These are phyloP conservation scores for Toxicodendron radicans DNA, from an alignment of 345 rosid species.

Conservation along the genomic window DNA sequence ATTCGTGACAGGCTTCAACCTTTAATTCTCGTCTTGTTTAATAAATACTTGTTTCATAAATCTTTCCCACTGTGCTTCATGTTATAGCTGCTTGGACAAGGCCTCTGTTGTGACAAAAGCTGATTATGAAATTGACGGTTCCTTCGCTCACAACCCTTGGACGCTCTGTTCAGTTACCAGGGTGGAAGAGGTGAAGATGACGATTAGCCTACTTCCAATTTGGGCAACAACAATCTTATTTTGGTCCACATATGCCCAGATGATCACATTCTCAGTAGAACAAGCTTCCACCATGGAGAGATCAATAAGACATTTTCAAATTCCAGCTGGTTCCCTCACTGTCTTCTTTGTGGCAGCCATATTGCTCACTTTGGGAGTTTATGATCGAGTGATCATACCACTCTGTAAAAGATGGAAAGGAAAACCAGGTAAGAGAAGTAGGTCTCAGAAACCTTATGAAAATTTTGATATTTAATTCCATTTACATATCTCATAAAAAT, in stretches of 20 bases:
- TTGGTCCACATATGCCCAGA: constrained; percentile 65
- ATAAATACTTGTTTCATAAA: background rate
- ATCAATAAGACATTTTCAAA: constrained; percentile 40
- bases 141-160: constrained; percentile 46
- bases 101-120: constrained; percentile 47
- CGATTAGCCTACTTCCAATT: constrained; percentile 52
- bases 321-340: constrained; percentile 70
- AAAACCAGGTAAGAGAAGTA: constrained; percentile 36
- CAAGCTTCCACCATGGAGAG: constrained; percentile 79
- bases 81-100: constrained; percentile 57
- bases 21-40: background rate
- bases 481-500: too few species aligned
- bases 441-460: background rate
- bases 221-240: constrained; percentile 71
- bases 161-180: constrained; percentile 47
- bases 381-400: constrained; percentile 60
- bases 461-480: too few species aligned
- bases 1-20: background rate
- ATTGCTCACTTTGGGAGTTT: constrained; percentile 43
- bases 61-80: background rate
- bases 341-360: constrained; percentile 59
- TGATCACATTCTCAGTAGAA: constrained; percentile 70
- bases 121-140: constrained; percentile 28
- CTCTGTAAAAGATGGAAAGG: constrained; percentile 53
- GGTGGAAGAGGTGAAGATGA: constrained; percentile 68